Evolutionary conservation across 257 asterid genomes (phyloP), one percentile per base, ranked within the genome.

Genomic region (Craterostigma plantagineum): DNA sequence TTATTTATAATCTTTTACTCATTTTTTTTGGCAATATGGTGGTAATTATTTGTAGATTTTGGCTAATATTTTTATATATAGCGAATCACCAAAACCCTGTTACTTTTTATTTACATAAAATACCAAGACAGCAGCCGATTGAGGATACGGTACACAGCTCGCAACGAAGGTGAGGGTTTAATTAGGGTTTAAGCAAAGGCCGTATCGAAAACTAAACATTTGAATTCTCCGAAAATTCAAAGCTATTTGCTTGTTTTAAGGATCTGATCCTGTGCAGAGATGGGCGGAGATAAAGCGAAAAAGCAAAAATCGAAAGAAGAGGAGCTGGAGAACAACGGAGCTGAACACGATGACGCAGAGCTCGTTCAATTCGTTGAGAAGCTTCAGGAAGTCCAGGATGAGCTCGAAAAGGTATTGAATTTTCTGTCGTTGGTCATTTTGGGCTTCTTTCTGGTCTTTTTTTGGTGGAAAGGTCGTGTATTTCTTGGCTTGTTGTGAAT

Each of bases 231-330:
- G n/a, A n/a, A n/a, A n/a, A n/a, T 23, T 23, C 30, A 49, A 12
- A 53, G 13, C 35, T 57, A 35, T 9, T 35, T 35, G 40, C 7
- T 35, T 35, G 11, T n/a, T n/a, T 35, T 10, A 43, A 50, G 51
- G 42, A 18, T 59, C 34, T 23, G 30, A 23, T 23, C 30, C 30
- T 23, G 30, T 2, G 30, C 41, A 52, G 46, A 55, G 52, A 82
- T 82, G 95, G 92, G 69, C 38, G 85, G 67, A n/a, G 93, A 81
- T 69, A 80, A 73, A 60, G 85, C 81, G 62, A 81, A 80, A 75
- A 80, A 76, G 66, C 91, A 77, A 67, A 80, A 76, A 64, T 54
- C 64, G 57, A 74, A 59, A 49, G 81, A 59, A 42, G 61, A 8
- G 46, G 73, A 57, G n/a, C n/a, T n/a, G 43, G 85, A 66, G 43